Evolutionary conservation across 768 basidiomycete genomes (phyloP).

Genomic region (Mycena albidolilacea): DNA sequence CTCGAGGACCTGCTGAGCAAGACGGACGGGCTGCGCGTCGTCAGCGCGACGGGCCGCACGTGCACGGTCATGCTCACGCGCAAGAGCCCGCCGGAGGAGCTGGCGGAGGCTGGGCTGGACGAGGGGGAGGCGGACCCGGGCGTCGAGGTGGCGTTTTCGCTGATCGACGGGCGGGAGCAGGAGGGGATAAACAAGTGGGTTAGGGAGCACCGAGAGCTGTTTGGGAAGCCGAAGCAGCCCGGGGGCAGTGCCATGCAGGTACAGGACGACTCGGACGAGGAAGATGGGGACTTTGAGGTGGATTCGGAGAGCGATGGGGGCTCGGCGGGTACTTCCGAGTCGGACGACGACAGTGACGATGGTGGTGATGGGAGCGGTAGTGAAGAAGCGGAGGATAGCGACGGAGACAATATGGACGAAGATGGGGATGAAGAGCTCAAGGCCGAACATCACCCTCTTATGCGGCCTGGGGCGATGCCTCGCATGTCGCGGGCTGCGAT

Average conservation of each 20-base stretch:
- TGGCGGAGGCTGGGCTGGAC: conserved; percentile 48
- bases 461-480: conserved; percentile 78
- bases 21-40: conserved; percentile 64
- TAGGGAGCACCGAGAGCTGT: conserved; percentile 66
- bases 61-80: conserved; percentile 72
- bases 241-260: conserved; percentile 46
- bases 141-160: conserved; percentile 76
- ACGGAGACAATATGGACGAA: conserved; percentile 50
- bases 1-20: conserved; percentile 69
- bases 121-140: conserved; percentile 61
- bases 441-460: conserved; percentile 71
- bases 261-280: conserved; percentile 62
- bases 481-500: conserved; percentile 77
- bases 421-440: conserved; percentile 63
- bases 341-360: conserved; percentile 46
- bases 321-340: conserved; percentile 44
- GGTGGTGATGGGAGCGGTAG: conserved; percentile 42
- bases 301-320: conserved; percentile 55
- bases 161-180: conserved; percentile 81
- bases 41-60: conserved; percentile 77
- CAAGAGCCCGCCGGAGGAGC: conserved; percentile 47
- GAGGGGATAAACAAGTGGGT: conserved; percentile 79
- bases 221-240: conserved; percentile 60
- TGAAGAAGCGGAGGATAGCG: conserved; percentile 52
- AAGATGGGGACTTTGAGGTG: conserved; percentile 60